Percentiles rank a stretch among this genome's conserved stretches.
Conservation (phyloP, 2,329 filamentous ascomycete genomes). For the Fusarium secorum region DNA sequence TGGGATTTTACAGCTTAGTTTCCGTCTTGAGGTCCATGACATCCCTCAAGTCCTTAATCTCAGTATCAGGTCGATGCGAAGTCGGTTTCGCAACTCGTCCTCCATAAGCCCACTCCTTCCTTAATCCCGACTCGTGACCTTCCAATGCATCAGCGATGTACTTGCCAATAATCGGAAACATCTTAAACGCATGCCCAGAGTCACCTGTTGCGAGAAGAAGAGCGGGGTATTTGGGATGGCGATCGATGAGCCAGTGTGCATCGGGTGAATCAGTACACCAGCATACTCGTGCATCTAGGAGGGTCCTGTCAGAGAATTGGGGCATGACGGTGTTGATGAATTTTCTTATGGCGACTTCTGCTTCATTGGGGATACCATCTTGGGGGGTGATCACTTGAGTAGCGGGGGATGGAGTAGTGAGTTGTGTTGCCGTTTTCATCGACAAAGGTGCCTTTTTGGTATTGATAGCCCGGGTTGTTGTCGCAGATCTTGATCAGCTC, state of each 20-base stretch:
- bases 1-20: neutral
- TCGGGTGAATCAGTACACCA: constrained; percentile 8
- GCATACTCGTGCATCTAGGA: neutral
- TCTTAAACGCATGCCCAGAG: constrained; percentile 3
- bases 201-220: constrained; percentile 1
- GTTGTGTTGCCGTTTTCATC: neutral
- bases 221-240: neutral
- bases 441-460: neutral
- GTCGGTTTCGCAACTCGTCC: neutral
- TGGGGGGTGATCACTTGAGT: neutral
- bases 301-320: neutral
- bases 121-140: neutral
- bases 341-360: neutral
- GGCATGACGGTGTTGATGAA: constrained; percentile 8
- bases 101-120: constrained; percentile 1
- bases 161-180: neutral
- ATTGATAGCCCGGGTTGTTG: neutral
- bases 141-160: constrained; percentile 1
- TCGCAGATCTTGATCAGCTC: constrained; percentile 10
- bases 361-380: neutral
- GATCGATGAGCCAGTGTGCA: constrained; percentile 6
- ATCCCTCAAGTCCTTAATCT: neutral
- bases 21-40: neutral
- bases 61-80: constrained; percentile 1
- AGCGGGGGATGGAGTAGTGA: neutral